Conservation (phyloP, 2,329 filamentous ascomycete species). For the Penicillium sp. region DNA sequence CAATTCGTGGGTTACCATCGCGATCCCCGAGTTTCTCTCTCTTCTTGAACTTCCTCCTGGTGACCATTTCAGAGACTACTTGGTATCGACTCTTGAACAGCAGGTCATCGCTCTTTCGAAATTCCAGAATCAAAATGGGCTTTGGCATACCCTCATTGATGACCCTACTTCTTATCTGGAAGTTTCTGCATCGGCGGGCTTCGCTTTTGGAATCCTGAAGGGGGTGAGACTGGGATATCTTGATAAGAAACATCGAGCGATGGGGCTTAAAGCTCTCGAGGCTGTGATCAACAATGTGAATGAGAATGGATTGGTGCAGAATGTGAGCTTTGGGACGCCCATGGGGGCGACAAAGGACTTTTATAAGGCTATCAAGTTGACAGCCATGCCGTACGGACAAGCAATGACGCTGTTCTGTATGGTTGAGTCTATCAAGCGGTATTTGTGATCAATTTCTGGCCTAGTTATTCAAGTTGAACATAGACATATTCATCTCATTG, state of each 20-base stretch:
- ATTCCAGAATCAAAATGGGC: conserved; percentile 5
- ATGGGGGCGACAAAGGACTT: conserved; percentile 5
- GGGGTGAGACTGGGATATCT: conserved; percentile 1
- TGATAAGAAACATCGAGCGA: not conserved
- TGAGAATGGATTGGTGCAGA: conserved; percentile 4
- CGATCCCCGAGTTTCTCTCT: conserved; percentile 7
- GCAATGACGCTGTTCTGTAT: conserved; percentile 4
- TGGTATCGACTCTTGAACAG: not conserved
- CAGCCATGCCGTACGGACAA: conserved; percentile 5
- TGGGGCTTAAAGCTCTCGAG: conserved; percentile 1
- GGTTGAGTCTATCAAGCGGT: not conserved
- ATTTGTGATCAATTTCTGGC: not conserved
- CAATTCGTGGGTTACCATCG: conserved; percentile 6
- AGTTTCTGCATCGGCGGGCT: conserved; percentile 4
- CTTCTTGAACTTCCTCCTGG: conserved; percentile 3
- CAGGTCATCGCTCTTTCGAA: not conserved
- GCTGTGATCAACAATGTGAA: conserved; percentile 7
- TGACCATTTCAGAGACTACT: conserved; percentile 1
- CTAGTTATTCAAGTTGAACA: not conserved
- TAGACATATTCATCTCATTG: too few relatives aligned
- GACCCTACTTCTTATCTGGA: conserved; percentile 4
- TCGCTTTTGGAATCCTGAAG: conserved; percentile 1
- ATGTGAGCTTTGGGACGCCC: conserved; percentile 4
- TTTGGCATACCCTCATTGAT: conserved; percentile 6
- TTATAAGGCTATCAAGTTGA: conserved; percentile 6